A percentile compares a stretch with the other conserved stretches of the same genome.
Evolutionary conservation across 2,329 filamentous ascomycete genomes (phyloP).

Genomic region (Blumeria hordei): DNA sequence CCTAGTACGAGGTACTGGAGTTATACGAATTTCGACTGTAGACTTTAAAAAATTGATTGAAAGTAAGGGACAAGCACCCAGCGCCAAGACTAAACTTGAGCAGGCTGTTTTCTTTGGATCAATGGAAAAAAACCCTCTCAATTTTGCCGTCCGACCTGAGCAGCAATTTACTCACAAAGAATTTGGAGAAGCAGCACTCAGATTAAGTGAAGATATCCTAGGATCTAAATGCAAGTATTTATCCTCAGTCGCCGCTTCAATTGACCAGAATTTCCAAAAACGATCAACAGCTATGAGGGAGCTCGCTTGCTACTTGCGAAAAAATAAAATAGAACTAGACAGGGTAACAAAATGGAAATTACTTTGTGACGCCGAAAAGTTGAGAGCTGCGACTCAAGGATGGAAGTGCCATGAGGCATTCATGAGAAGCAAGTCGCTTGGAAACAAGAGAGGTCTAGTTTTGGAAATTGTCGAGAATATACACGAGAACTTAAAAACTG

Average conservation of each 20-base stretch:
- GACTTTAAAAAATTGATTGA: conserved; percentile 35
- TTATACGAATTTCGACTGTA: conserved; percentile 32
- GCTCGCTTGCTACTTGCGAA: conserved; percentile 46
- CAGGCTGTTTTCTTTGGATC: conserved; percentile 86
- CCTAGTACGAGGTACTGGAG: conserved; percentile 36
- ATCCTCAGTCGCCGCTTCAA: conserved; percentile 43
- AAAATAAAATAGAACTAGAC: conserved; percentile 40
- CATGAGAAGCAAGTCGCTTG: conserved; percentile 30
- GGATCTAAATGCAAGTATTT: conserved; percentile 54
- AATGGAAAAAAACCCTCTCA: conserved; percentile 63
- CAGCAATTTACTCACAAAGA: conserved; percentile 44
- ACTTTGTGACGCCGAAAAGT: conserved; percentile 75
- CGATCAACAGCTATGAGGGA: conserved; percentile 51
- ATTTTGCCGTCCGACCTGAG: conserved; percentile 46
- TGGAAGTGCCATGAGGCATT: conserved; percentile 63
- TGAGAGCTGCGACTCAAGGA: conserved; percentile 53
- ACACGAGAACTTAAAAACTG: conserved; percentile 50
- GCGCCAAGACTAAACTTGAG: conserved; percentile 71
- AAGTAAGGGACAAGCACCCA: conserved; percentile 35
- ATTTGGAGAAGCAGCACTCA: conserved; percentile 50
- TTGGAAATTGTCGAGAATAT: conserved; percentile 53
- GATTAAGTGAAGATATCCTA: conserved; percentile 61
- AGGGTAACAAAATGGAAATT: conserved; percentile 52
- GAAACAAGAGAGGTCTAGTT: conserved; percentile 44
- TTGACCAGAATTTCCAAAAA: conserved; percentile 58